Evolutionary conservation across 1,139 yeast genomes (phyloP), one percentile per base, ranked within the genome.

Genomic region (Geotrichum phurueaensis): DNA sequence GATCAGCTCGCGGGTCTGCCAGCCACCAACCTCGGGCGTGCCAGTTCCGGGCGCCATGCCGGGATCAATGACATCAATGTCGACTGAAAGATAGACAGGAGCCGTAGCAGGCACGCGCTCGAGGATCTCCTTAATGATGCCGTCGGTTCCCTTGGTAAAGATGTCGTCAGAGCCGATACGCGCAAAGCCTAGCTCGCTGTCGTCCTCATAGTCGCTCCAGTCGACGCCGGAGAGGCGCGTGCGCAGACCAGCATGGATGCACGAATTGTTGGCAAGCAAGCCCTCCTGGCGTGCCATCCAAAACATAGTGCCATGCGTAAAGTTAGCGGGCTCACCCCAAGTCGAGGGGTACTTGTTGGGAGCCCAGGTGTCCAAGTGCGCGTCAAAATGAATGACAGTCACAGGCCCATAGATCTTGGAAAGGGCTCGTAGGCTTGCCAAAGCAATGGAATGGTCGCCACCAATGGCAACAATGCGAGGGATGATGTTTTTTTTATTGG

Each of bases 41-140:
- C 95, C 95, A 0, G 95, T 87, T 1, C 94, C 95, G 60, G 90
- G 87, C 2, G 91, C 89, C 67, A 84, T 81, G 1, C 87, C 89
- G 1, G 94, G 94, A 70, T 87, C 95, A 65, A 87, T 76, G n/a
- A 86, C 89, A 71, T 87, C 95, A 54, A 87, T 84, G 71, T 87
- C 95, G 43, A 87, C 86, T 13, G 89, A 84, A 51, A 87, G 75
- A 68, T 86, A 87, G 0, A 87, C 86, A 9, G 94, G 90, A 12
- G 81, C 77, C 62, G 83, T 81, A 1, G 75, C 71, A 63, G 81
- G 74, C 52, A 86, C 82, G 57, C 77, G 78, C 22, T 77, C 69
- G 20, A 82, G 77, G 22, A 86, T 85, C 51, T 77, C 77, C 45
- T 82, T 79, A 2, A 81, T 78, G 12, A 91, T 91, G 18, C 74